Base-by-base conservation (phyloP, 768 basidiomycete genomes). In the Tylopilus sp. region DNA sequence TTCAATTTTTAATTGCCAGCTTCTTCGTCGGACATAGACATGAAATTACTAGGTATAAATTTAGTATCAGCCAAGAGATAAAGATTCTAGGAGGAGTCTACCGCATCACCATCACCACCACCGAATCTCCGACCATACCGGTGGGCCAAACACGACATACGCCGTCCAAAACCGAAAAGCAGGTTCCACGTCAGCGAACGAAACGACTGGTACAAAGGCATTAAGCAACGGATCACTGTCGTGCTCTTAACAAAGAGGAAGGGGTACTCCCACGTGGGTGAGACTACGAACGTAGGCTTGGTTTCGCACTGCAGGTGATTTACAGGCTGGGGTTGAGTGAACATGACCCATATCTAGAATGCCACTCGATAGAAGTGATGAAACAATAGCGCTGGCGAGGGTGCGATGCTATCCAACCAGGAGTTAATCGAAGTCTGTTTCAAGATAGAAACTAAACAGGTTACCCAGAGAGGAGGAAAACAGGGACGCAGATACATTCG, bases 331-430 rank as follows among this genome's bases (percentile, higher is more conserved):
- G 81, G 78, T 50, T 77, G 83, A 10, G 84, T 86, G 71, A 98
- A 94, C 71, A 97, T 78, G 46, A 88, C 77, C 83, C 86, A 98
- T 65, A 98, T 86, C 2, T 97, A 99, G 59, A 99, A 81, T 0
- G 97, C 97, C 58, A 99, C 97, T 25, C 80, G 74, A 77, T 96
- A 99, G 74, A 99, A 99, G 75, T 98, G 97, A 64, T 81, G 83
- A 59, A 87, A 83, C 19, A 99, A 83, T 41, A 92, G 74, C 12
- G 81, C 56, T 0, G 94, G 92, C n/a, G 88, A 87, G 6, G 90
- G 86, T 2, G 81, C 77, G 54, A 96, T 80, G 13, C 94, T 96
- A 64, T 3, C 24, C 29, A 31, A 7, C 26, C n/a, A 24, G 26
- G 7, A 17, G 44, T 24, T 22, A 9, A 53, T 45, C 31, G 29